Conservation (phyloP, 371 early-diverging fungal species). For the Enteropsectra breve region DNA sequence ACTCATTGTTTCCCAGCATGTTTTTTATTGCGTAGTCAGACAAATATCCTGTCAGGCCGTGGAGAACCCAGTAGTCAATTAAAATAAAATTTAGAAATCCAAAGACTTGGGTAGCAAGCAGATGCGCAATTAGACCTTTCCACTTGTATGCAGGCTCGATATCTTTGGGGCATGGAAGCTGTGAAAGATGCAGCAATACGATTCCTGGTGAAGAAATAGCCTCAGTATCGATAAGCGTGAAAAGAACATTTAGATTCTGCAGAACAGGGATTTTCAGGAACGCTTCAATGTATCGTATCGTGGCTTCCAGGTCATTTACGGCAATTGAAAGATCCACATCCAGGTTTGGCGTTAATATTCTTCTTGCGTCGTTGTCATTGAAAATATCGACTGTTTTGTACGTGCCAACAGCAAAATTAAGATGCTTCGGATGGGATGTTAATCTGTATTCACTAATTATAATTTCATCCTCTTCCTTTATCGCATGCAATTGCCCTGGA, state of each 20-base stretch:
- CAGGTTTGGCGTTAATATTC: conserved; percentile 19
- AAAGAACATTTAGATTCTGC: conserved; percentile 26
- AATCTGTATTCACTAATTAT: conserved; percentile 48
- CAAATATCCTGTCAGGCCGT: conserved; percentile 55
- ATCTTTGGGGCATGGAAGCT: conserved; percentile 41
- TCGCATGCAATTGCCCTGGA: conserved; percentile 44
- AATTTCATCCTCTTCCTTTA: conserved; percentile 48
- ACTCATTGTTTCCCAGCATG: conserved; percentile 58
- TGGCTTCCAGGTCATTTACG: conserved; percentile 27
- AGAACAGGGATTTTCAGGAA: conserved; percentile 34
- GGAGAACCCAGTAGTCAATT: conserved; percentile 50
- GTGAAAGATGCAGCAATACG: conserved; percentile 34
- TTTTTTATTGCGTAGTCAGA: conserved; percentile 39
- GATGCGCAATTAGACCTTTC: conserved; percentile 25
- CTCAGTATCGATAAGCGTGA: conserved; percentile 39
- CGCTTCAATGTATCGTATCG: conserved; percentile 30
- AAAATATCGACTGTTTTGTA: conserved; percentile 30
- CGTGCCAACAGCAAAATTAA: conserved; percentile 55
- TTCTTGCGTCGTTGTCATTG: conserved; percentile 33
- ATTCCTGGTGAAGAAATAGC: conserved; percentile 29
- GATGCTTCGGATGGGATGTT: conserved; percentile 19
- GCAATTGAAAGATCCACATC: conserved; percentile 23
- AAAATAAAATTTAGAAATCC: conserved; percentile 27
- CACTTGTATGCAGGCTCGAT: conserved; percentile 50
- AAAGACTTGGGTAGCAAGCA: conserved; percentile 40